Evolutionary conservation across 2,329 filamentous ascomycete genomes (phyloP).

Genomic region (Beauveria sp.): DNA sequence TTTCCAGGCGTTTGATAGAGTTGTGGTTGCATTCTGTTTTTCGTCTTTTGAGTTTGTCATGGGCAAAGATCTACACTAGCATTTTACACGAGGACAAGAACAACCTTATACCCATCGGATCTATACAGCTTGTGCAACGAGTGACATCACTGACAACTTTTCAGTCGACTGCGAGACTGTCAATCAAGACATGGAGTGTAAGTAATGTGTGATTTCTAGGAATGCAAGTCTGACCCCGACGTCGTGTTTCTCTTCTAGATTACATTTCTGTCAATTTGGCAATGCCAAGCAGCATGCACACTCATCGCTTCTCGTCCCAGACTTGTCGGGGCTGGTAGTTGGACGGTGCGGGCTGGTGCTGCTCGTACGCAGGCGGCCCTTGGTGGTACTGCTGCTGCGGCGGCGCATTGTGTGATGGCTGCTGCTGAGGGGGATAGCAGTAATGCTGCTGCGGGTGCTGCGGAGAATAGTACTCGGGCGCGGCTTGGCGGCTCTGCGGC

Average conservation of each 20-base stretch:
- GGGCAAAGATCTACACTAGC: neutral
- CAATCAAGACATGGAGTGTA: neutral
- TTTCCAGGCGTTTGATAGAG: neutral
- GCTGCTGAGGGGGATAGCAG: neutral
- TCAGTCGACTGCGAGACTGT: neutral
- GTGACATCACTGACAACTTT: neutral
- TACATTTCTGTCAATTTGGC: neutral
- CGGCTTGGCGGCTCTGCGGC: neutral
- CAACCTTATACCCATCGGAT: neutral
- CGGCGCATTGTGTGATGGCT: neutral
- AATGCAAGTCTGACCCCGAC: neutral
- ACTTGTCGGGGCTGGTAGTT: neutral
- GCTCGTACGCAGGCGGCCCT: neutral
- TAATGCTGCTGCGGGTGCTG: neutral
- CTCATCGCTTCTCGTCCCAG: constrained; percentile 2
- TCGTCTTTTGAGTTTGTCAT: neutral
- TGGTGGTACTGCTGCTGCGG: neutral
- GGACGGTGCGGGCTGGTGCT: neutral
- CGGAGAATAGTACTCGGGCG: neutral
- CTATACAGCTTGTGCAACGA: neutral
- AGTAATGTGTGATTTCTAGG: neutral
- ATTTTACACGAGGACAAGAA: constrained; percentile 2
- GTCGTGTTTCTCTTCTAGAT: neutral
- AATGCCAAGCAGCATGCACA: neutral
- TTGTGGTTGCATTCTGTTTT: neutral